Base-by-base conservation (phyloP, 2,329 filamentous ascomycete species). In the Aquanectria penicillioides region DNA sequence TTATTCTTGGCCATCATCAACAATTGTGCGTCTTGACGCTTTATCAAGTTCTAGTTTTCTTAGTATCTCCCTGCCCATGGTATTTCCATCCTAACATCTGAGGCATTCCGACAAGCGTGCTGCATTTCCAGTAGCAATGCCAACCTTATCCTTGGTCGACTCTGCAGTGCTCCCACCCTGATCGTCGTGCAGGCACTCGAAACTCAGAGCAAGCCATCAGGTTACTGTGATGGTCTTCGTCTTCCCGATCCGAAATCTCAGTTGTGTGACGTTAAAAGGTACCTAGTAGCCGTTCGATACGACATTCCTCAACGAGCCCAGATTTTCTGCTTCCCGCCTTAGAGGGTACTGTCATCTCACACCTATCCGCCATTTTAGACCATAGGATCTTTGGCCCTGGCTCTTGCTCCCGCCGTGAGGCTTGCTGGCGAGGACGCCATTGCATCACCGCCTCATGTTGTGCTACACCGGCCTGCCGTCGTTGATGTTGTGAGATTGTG, bases 401-500 rank as follows among this genome's bases (percentile, higher is more conserved):
- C 33, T 25, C 18, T 25, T 11, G 11, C 37, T 41, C 28, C 34
- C 33, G 25, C 37, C 29, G 33, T 41, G 28, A 59, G 43, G 33
- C 13, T 29, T 34, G 33, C 47, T 50, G 26, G 17, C 23, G 36
- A 25, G 41, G 23, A 57, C 49, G 41, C 61, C 61, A 59, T 49
- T 52, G 7, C 51, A 65, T 33, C 46, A 36, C 67, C 65, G 31
- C 46, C 48, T 43, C 43, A 55, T 49, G 47, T 33, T 41, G 67
- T 64, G 48, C 33, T 25, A 56, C 65, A 46, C 36, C 29, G 26
- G 36, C 49, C 57, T 60, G 43, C 49, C 53, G 28, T 58, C 46
- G 50, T 44, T 31, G 43, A 53, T 58, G 57, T 53, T 58, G 51
- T 59, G 49, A 34, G 46, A 13, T 17, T 31, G 17, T 22, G 36